phyloP scores from a whole-genome alignment of 306 rosid species.

The peach (Prunus persica) region Prunus_persica_NCBIv2 NC_034009.1:44709001-44709500 shows the following conservation, averaged over 20 bases:
- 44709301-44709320: background rate
- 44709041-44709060: background rate
- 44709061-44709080: background rate
- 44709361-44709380: constrained; percentile 86
- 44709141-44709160: no score
- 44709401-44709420: constrained; percentile 94
- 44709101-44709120: no score
- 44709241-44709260: background rate
- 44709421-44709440: constrained; percentile 85
- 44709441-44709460: constrained; percentile 72
- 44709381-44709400: constrained; percentile 70
- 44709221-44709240: background rate
- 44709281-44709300: background rate
- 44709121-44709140: no score
- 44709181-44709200: no score
- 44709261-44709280: background rate
- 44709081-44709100: no score
- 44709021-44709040: background rate
- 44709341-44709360: constrained; percentile 94
- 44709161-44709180: no score
- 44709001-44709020: no score
- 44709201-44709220: no score
- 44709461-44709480: constrained; percentile 70
- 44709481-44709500: constrained; percentile 59
- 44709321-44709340: constrained; percentile 47